phyloP scores from a whole-genome alignment of 2,329 filamentous ascomycete genomes.

The Phoma sp. region DNA sequence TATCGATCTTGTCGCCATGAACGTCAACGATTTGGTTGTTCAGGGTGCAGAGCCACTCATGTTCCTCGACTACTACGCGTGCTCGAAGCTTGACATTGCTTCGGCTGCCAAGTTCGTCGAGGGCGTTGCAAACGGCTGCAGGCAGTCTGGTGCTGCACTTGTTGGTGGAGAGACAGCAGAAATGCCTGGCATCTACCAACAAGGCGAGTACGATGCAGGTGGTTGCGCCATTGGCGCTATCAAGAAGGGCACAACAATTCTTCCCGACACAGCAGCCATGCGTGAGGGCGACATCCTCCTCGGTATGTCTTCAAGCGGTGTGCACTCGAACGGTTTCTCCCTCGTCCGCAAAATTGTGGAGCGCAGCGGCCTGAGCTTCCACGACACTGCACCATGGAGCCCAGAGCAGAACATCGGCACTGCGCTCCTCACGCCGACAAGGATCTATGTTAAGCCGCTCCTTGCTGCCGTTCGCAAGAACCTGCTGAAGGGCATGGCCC shows the following conservation, averaged over 20 bases:
- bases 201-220: slow-evolving; percentile 89
- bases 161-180: slow-evolving; percentile 98
- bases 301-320: slow-evolving; percentile 81
- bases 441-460: slow-evolving; percentile 88
- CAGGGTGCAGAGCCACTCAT: slow-evolving; percentile 94
- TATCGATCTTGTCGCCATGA: slow-evolving; percentile 98
- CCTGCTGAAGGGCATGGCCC: slow-evolving; percentile 87
- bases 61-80: slow-evolving; percentile 98
- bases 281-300: slow-evolving; percentile 80
- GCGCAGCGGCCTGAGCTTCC: slow-evolving; percentile 72
- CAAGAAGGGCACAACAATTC: slow-evolving; percentile 65
- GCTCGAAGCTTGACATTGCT: slow-evolving; percentile 80
- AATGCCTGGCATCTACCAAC: slow-evolving; percentile 94
- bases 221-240: slow-evolving; percentile 90
- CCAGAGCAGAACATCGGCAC: slow-evolving; percentile 68
- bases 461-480: slow-evolving; percentile 67
- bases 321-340: slow-evolving; percentile 97
- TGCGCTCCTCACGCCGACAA: slow-evolving; percentile 84
- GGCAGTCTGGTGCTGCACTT: slow-evolving; percentile 82
- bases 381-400: slow-evolving; percentile 78
- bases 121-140: slow-evolving; percentile 87
- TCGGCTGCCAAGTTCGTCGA: slow-evolving; percentile 85
- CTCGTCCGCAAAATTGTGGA: slow-evolving; percentile 91
- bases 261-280: slow-evolving; percentile 82
- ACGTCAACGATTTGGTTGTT: slow-evolving; percentile 96